Evolutionary conservation across 106 monocot species (phyloP).

Genomic region (Dendrobium huoshanense): DNA sequence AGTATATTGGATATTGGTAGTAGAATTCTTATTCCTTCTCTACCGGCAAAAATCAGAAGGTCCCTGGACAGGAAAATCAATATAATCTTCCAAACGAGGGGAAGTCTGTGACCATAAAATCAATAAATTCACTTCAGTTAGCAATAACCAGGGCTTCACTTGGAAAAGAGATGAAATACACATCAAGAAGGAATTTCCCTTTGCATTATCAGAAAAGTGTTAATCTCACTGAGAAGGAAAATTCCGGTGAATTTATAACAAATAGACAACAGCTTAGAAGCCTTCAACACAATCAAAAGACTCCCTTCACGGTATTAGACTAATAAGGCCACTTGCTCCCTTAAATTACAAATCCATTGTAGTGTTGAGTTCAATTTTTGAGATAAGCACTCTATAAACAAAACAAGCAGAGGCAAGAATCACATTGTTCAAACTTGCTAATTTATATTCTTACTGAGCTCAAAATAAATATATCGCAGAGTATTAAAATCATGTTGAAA

Average conservation of each 20-base stretch:
- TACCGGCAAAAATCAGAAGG: not conserved
- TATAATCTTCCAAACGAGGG: not conserved
- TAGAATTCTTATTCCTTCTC: not conserved
- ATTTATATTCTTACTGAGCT: no score
- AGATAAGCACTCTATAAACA: no score
- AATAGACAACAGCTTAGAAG: not conserved
- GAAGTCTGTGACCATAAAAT: not conserved
- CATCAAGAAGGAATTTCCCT: no score
- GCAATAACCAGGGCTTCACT: not conserved
- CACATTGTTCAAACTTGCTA: no score
- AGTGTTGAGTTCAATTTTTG: not conserved
- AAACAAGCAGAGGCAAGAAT: no score
- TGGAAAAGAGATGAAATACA: not conserved
- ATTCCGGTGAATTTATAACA: not conserved
- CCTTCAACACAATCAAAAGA: not conserved
- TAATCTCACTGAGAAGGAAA: no score
- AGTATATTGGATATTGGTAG: not conserved
- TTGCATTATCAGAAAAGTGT: no score
- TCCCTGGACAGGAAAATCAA: not conserved
- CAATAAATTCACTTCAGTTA: not conserved
- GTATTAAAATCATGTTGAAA: not conserved
- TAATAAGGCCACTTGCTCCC: not conserved
- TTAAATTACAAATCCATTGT: not conserved
- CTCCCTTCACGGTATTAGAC: not conserved
- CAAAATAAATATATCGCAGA: no score